Base-by-base conservation (phyloP, 306 rosid genomes). In the Begonia peltatifolia region DNA sequence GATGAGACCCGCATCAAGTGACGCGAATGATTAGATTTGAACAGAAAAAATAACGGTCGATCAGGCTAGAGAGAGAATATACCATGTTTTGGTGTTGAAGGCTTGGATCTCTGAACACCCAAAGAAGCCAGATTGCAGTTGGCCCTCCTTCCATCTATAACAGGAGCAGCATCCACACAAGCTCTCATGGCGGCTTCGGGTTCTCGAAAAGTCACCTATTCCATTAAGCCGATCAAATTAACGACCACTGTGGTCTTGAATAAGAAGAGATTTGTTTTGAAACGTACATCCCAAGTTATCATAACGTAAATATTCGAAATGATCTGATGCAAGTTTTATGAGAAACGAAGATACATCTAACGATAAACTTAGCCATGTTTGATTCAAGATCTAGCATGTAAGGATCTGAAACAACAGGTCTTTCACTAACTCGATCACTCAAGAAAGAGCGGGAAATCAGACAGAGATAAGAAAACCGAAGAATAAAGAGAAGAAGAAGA, bases 21-120 rank as follows among this genome's bases (percentile, higher is more conserved):
- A 20, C 23, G 23, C 2, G 23, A 20, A 20, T 20, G 2, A 20
- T 20, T 20, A 20, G 38, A 30, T 30, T 30, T 30, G 38, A 30
- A 30, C 38, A 30, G 38, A 30, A 30, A 30, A 1, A 30, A 30
- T 7, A 9, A 30, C 0, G 38, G 38, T 3, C 38, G 38, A 30
- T 30, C 8, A 7, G 38, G 8, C 8, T 30, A 30, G 38, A 30
- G 38, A 4, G 38, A 30, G 38, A 41, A 6, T 22, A 23, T 63
- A 72, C 94, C 96, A 63, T 80, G 90, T 58, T 90, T 89, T 25
- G 99, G 99, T 9, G 99, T 90, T 9, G 99, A 90, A 68, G 99
- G 99, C 78, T 90, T 90, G 74, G 99, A 86, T 80, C 99, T 79
- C 78, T 90, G 99, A 55, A 87, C 94, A 47, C 99, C 99, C 71